Base-by-base conservation (phyloP, 345 rosid species). In the Hirschfeldia incana region DNA sequence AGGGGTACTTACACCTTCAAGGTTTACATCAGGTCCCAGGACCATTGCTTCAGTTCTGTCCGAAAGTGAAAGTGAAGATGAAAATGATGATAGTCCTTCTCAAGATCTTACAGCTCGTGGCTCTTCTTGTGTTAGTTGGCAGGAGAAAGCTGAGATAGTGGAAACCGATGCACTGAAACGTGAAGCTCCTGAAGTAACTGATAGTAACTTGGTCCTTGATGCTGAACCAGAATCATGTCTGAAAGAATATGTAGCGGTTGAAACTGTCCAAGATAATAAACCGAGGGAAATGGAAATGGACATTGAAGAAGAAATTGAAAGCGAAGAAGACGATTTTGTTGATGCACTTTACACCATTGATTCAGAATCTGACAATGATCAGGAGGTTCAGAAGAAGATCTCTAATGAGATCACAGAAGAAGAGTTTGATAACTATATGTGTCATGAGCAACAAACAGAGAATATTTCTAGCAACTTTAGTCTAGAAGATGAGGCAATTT, bases 301-400 rank as follows among this genome's bases (percentile, higher is more conserved):
- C 30, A 81, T 59, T 81, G 77, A 81, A 66, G 69, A 65, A 55
- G 97, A 92, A 75, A 79, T 83, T 75, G 98, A 87, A 77, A 94
- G 97, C 69, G 97, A 92, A 84, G 80, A 86, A 27, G 98, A 92
- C 33, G 75, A 86, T 73, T 92, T 73, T 61, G 78, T 86, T 88
- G 98, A 94, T 82, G 97, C 97, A n/a, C 93, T 91, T 75, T 91
- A 94, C 85, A 91, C 92, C 10, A 89, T 94, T 4, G 98, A 92
- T 68, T 89, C 98, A 0, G 98, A 90, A 86, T 92, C 91, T 72
- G 76, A 63, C 69, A 46, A 11, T 46, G 88, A 86, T 51, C 85
- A 51, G 70, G 82, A 28, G 26, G 63, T 67, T 10, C 69, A 73
- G 64, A 67, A 67, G 65, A 49, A 73, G 0, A 1, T 10, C 30